phyloP scores from a whole-genome alignment of 495 filamentous ascomycete species.

The Penicillium goetzii region DNA sequence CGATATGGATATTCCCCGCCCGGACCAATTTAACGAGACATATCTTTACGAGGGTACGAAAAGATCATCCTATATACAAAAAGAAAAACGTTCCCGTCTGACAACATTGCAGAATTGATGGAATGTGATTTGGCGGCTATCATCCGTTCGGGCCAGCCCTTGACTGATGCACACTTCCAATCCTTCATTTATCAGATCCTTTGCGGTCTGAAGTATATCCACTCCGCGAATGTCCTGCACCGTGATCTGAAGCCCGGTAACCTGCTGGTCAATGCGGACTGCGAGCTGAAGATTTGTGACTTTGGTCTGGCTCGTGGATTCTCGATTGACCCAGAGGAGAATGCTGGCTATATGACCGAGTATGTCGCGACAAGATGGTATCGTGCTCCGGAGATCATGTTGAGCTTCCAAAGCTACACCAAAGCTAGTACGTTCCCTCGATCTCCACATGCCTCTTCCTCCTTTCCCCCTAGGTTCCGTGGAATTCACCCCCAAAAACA shows the following conservation, averaged over 20 bases:
- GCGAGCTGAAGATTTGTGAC: slow-evolving; percentile 98
- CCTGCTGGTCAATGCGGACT: slow-evolving; percentile 95
- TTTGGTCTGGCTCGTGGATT: slow-evolving; percentile 96
- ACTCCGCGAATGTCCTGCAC: slow-evolving; percentile 96
- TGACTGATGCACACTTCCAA: slow-evolving; percentile 96
- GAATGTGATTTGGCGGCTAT: slow-evolving; percentile 98
- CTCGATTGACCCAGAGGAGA: slow-evolving; percentile 96
- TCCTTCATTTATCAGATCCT: slow-evolving; percentile 95
- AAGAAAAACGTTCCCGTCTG: slow-evolving; percentile 10
- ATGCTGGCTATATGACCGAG: slow-evolving; percentile 99
- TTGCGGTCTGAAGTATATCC: slow-evolving; percentile 97
- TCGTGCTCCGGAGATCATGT: slow-evolving; percentile 97
- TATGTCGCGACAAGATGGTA: slow-evolving; percentile 99
- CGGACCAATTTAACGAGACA: slow-evolving; percentile 98
- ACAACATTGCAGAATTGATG: slow-evolving; percentile 78
- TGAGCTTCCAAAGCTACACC: slow-evolving; percentile 99
- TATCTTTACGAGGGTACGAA: slow-evolving; percentile 93
- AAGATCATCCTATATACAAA: neutral
- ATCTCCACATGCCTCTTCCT: slow-evolving; percentile 6
- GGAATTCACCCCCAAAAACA: neutral
- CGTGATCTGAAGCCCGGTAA: slow-evolving; percentile 97
- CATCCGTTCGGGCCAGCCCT: slow-evolving; percentile 91
- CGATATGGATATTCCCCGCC: slow-evolving; percentile 98
- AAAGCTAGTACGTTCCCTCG: slow-evolving; percentile 82
- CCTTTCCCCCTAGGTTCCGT: neutral